These are phyloP conservation scores for Daldinia childiae DNA, from an alignment of 495 filamentous ascomycete species.

Conservation along the genomic window DNA sequence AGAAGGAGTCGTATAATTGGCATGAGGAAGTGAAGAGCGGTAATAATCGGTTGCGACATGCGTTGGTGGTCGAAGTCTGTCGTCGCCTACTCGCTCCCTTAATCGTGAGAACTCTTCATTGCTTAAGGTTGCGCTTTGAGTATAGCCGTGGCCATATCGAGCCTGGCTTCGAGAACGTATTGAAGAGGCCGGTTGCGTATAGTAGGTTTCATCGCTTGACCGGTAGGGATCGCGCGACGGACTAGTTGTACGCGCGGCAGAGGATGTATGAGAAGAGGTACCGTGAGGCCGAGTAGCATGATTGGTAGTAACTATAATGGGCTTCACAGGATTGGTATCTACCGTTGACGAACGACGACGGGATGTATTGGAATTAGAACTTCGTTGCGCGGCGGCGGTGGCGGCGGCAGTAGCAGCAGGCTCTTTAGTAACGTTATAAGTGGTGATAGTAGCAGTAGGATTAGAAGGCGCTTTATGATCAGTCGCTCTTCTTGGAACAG, in stretches of 20 bases:
- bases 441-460: conserved; percentile 52
- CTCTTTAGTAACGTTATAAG: conserved; percentile 61
- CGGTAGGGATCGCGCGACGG: conserved; percentile 60
- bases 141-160: conserved; percentile 42
- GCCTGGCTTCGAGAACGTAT: conserved; percentile 50
- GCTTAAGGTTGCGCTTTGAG: conserved; percentile 51
- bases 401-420: conserved; percentile 18
- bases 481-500: conserved; percentile 42
- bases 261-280: conserved; percentile 42
- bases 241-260: conserved; percentile 51
- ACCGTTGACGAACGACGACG: conserved; percentile 51
- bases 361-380: conserved; percentile 55
- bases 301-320: conserved; percentile 59
- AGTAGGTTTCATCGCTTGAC: conserved; percentile 61
- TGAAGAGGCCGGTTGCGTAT: conserved; percentile 61
- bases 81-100: conserved; percentile 56
- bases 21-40: conserved; percentile 48
- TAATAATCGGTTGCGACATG: conserved; percentile 50
- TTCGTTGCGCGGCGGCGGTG: conserved; percentile 35
- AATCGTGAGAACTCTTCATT: conserved; percentile 57
- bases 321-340: conserved; percentile 52
- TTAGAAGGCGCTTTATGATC: conserved; percentile 41
- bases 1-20: conserved; percentile 44
- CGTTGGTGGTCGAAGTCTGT: conserved; percentile 45
- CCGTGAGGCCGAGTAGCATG: conserved; percentile 43